These are phyloP conservation scores for Bipolaris victoriae DNA, from an alignment of 2,329 filamentous ascomycete genomes.

Conservation along the genomic window DNA sequence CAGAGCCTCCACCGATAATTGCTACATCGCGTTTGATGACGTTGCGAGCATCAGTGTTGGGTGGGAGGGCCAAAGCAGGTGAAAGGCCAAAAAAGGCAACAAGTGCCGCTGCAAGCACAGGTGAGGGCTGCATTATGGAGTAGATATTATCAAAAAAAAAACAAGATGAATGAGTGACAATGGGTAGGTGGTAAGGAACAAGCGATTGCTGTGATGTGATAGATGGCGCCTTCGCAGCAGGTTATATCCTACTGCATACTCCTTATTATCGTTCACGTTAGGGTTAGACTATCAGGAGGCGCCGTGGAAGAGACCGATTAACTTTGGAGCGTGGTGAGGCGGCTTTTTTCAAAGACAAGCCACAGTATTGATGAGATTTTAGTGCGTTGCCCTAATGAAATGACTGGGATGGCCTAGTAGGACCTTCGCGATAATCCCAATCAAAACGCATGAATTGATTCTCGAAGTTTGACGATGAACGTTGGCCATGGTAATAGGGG, in stretches of 20 bases:
- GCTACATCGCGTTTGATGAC: conserved; percentile 34
- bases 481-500: no score
- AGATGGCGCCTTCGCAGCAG: background rate
- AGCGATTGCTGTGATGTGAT: background rate
- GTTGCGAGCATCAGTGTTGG: background rate
- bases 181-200: no score
- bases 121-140: background rate
- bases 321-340: background rate
- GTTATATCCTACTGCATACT: background rate
- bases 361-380: no score
- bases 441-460: no score
- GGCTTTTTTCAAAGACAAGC: no score
- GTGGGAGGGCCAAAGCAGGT: background rate
- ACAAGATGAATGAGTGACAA: no score
- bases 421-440: no score
- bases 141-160: background rate
- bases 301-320: background rate
- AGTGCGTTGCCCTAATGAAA: no score
- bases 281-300: background rate
- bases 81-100: background rate
- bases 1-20: conserved; percentile 53
- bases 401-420: no score
- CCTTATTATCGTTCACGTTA: background rate
- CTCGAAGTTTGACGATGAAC: no score
- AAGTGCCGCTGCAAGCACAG: background rate